Evolutionary conservation across 495 filamentous ascomycete species (phyloP).

Genomic region (Penicillium soppii): DNA sequence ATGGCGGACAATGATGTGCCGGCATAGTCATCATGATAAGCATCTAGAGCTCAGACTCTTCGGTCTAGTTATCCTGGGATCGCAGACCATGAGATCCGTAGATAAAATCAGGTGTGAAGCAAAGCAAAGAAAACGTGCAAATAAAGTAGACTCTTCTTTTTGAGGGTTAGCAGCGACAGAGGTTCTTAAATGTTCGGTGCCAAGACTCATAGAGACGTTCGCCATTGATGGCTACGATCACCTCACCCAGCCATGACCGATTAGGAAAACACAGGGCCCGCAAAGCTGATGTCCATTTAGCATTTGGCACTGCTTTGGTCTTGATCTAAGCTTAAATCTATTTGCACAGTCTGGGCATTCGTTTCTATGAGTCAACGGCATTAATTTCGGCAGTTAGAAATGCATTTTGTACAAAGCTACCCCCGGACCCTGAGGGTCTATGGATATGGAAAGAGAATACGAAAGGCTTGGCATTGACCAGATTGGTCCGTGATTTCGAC

Average conservation of each 20-base stretch:
- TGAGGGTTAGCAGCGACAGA: conserved; percentile 6
- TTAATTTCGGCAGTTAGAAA: conserved; percentile 13
- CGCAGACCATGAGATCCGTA: too few species aligned
- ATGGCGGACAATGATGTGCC: neutral
- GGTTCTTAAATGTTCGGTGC: conserved; percentile 27
- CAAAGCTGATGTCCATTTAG: conserved; percentile 15
- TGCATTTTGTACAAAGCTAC: neutral
- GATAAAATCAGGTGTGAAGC: too few species aligned
- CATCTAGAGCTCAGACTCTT: too few species aligned
- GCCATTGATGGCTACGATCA: conserved; percentile 39
- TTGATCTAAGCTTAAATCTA: conserved; percentile 25
- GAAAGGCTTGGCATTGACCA: conserved; percentile 17
- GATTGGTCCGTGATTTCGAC: conserved; percentile 24
- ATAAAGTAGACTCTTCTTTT: neutral
- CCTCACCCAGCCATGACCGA: conserved; percentile 28
- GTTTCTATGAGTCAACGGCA: conserved; percentile 5
- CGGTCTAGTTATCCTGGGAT: too few species aligned
- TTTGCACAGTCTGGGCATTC: neutral
- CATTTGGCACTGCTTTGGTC: conserved; percentile 1
- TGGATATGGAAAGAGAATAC: conserved; percentile 16
- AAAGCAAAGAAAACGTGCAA: neutral
- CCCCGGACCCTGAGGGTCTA: neutral
- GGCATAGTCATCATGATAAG: neutral
- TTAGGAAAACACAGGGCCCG: conserved; percentile 6
- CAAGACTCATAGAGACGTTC: conserved; percentile 33